Percentiles rank a stretch among this genome's conserved stretches.
Evolutionary conservation across 495 filamentous ascomycete genomes (phyloP).

Genomic region (Neurospora terricola): DNA sequence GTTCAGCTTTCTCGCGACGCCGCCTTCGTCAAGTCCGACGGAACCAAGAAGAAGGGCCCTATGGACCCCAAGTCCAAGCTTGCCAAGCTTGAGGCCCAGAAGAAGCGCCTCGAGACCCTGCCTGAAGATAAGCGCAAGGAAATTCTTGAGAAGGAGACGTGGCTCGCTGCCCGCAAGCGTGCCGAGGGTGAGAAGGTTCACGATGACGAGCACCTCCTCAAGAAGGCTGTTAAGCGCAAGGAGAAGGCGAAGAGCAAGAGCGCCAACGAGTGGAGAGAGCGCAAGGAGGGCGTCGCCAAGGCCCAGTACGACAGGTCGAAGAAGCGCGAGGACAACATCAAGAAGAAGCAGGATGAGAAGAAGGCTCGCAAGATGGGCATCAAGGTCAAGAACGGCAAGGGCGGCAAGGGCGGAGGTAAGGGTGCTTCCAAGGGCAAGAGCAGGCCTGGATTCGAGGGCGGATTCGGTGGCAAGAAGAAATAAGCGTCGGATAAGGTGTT

Average conservation of each 20-base stretch:
- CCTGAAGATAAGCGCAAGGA: constrained; percentile 70
- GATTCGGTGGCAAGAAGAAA: constrained; percentile 52
- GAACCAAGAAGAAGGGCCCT: constrained; percentile 58
- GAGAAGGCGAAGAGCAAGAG: constrained; percentile 83
- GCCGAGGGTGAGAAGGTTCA: constrained; percentile 85
- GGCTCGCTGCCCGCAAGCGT: constrained; percentile 83
- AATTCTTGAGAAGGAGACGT: constrained; percentile 84
- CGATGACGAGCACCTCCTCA: constrained; percentile 78
- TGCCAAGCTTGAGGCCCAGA: constrained; percentile 60
- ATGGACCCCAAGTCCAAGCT: constrained; percentile 70
- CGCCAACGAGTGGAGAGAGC: constrained; percentile 79
- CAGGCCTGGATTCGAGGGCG: constrained; percentile 86
- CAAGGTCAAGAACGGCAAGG: constrained; percentile 47
- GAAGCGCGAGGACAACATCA: constrained; percentile 81
- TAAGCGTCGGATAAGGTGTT: background rate
- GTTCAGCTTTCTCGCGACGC: constrained; percentile 60
- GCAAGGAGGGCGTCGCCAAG: constrained; percentile 64
- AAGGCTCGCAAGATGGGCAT: constrained; percentile 39
- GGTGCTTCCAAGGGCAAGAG: constrained; percentile 47
- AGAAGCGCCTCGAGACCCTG: constrained; percentile 56
- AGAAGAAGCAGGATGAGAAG: constrained; percentile 73
- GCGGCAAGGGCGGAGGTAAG: constrained; percentile 39
- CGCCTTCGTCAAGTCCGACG: constrained; percentile 38
- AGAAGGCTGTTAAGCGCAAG: constrained; percentile 91
- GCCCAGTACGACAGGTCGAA: constrained; percentile 69